phyloP scores from a whole-genome alignment of 169 alveolate species.

The Theileria orientalis region DNA sequence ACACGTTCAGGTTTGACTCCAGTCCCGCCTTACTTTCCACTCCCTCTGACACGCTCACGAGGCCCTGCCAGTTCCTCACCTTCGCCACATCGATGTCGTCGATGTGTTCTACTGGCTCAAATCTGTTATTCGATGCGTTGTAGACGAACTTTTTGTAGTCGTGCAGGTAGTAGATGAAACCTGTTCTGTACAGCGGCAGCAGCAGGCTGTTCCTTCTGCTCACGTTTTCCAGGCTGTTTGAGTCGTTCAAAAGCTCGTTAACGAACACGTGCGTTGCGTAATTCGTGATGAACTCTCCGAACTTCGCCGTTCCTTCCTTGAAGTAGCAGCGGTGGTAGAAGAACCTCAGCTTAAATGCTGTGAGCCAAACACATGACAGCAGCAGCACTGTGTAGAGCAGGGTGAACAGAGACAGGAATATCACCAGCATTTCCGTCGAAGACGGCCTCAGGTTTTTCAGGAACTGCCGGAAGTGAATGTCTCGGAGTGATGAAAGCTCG shows the following conservation, averaged over 20 bases:
- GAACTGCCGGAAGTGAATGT: not conserved
- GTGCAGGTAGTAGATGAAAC: slow-evolving; percentile 52
- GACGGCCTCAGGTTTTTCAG: not conserved
- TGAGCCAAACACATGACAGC: slow-evolving; percentile 27
- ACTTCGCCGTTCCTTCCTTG: slow-evolving; percentile 48
- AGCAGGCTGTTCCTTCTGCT: slow-evolving; percentile 14
- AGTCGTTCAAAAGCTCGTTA: not conserved
- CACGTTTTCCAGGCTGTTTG: slow-evolving; percentile 11
- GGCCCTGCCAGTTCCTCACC: slow-evolving; percentile 66
- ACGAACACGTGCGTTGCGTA: slow-evolving; percentile 51
- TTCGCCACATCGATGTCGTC: slow-evolving; percentile 53
- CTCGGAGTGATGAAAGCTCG: slow-evolving; percentile 1
- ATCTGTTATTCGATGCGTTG: slow-evolving; percentile 38
- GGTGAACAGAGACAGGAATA: not conserved
- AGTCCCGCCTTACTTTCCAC: not conserved
- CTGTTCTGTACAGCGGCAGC: slow-evolving; percentile 48
- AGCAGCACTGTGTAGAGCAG: not conserved
- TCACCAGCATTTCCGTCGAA: not conserved
- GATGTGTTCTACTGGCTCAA: slow-evolving; percentile 72
- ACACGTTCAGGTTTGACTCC: slow-evolving; percentile 53
- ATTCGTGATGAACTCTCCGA: slow-evolving; percentile 8
- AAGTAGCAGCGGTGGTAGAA: slow-evolving; percentile 39
- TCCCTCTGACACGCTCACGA: slow-evolving; percentile 27
- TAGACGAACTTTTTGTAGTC: slow-evolving; percentile 68
- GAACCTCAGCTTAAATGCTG: slow-evolving; percentile 2